Evolutionary conservation across 2,329 filamentous ascomycete genomes (phyloP), one percentile per base, ranked within the genome.

Genomic region (Amphichorda felina): DNA sequence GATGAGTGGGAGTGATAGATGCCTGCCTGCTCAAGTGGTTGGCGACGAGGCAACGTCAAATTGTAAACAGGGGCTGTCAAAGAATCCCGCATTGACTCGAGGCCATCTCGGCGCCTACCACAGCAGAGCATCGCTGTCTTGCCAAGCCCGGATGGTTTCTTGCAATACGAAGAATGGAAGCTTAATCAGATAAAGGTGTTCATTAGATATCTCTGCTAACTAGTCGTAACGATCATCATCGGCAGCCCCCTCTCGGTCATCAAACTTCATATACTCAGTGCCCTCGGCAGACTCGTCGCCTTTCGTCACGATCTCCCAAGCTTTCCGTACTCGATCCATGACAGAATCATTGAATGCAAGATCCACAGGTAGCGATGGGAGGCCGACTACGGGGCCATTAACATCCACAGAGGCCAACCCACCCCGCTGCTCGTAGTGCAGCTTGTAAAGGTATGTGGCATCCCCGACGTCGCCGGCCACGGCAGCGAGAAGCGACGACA

Each of bases 321-420:
- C 75, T 8, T 70, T 56, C 40, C 72, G 72, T 2, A 94, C 82
- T 18, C 72, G 56, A 6, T 75, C 70, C 8, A 95, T 57, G 2
- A 76, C 61, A 0, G 60, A 50, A 45, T 95, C 89, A 46, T 86
- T 75, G 43, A 94, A 83, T 0, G 81, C 70, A 7, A 93, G 66
- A 42, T 82, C 78, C 8, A 79, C 56, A 3, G 74, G 65, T 0
- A 75, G 51, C 2, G 71, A 60, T 4, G 75, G 67, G 40, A 91
- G 75, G 2, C 61, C 55, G 30, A 79, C 56, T 14, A 76, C 51
- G 17, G 59, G 55, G 15, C 60, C 59, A 9, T 66, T 58, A 25
- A 50, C 38, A 8, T 48, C 43, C 7, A 55, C 42, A 10, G 47
- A 40, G 0, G 42, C 39, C 15, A 50, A 27, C 27, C 51, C 44